Evolutionary conservation across 495 filamentous ascomycete genomes (phyloP), one percentile per base, ranked within the genome.

Genomic region (Letharia columbiana): DNA sequence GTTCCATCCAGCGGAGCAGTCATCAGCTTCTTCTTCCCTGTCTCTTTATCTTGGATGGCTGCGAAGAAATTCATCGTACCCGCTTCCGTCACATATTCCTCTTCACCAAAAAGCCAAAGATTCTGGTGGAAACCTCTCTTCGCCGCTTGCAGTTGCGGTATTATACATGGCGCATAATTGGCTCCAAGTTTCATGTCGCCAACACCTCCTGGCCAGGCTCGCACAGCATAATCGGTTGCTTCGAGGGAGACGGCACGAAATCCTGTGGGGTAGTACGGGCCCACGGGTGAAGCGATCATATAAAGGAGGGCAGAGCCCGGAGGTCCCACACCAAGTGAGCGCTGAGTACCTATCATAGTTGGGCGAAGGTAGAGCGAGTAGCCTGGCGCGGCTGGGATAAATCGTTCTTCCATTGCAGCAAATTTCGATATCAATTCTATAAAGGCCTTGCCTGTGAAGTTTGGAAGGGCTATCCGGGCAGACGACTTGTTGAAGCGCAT

Each of bases 21-120:
- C 67, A 96, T 75, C 20, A 98, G 82, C 79, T 95, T 91, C 73
- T 91, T 92, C 81, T 89, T 82, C 5, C 93, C 94, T 31, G 88
- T 91, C 71, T 89, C 82, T 79, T 89, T 89, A 77, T 91, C 85
- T 75, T 82, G 83, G 68, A 96, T 74, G 17, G 89, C 90, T 12
- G 88, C 84, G 73, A 98, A 98, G 67, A 98, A 84, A 76, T 98
- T 98, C 94, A 98, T 98, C 42, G 95, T 96, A 64, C 94, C 94
- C 42, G 94, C 94, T 77, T 98, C 94, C 42, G 95, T 98, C 45
- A 96, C 86, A 71, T 86, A 95, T 69, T 96, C 91, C 77, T 98
- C 91, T 67, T 93, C 87, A 42, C 90, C 91, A 72, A 98, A 98
- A 42, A 98, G 79, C 94, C 94, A 98, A 61, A 98, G 81, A 76